Base-by-base conservation (phyloP, 2,329 filamentous ascomycete genomes). In the Phialophora verrucosa region DNA sequence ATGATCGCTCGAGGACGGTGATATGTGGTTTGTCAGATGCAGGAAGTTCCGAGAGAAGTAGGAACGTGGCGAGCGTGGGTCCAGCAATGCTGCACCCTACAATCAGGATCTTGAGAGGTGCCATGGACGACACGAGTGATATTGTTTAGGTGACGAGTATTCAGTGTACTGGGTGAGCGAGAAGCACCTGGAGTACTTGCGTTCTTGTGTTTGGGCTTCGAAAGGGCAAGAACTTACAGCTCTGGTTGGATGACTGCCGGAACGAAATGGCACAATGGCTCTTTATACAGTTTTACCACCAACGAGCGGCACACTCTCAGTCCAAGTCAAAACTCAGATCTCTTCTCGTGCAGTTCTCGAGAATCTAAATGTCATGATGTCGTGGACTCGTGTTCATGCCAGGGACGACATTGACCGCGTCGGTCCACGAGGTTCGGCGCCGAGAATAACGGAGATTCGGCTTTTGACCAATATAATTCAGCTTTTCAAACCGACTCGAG, bases 81-180 rank as follows among this genome's bases (percentile, higher is more conserved):
- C 80, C 79, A 11, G 76, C 74, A 44, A 81, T 75, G 23, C 78
- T 77, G 35, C 74, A 78, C 4, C 80, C 80, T 56, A 78, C 75
- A 65, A 87, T 82, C 65, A 87, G 81, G 59, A 87, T 74, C 60
- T 80, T 82, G 8, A 84, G 61, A 55, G 50, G 54, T 14, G 70
- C 17, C 72, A 73, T 73, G 55, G 8, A 32, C 14, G 12, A 55
- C 4, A n/a, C 20, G 10, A 32, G 29, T 31, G 29, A 31, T 5
- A 17, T 55, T 29, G 4, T 51, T 14, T 27, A 4, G 7, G 4
- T 2, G 17, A 5, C 2, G 6, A 44, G 17, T 2, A n/a, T n/a
- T n/a, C 38, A n/a, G n/a, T n/a, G 17, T 44, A 17, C 1, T 8
- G 38, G 14, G 14, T 7, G 17, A 44, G 38, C 5, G 38, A 20